Percentiles rank a stretch among this genome's conserved stretches.
Conservation (phyloP, 129 eudicot genomes). For the Mikania micrantha region DNA sequence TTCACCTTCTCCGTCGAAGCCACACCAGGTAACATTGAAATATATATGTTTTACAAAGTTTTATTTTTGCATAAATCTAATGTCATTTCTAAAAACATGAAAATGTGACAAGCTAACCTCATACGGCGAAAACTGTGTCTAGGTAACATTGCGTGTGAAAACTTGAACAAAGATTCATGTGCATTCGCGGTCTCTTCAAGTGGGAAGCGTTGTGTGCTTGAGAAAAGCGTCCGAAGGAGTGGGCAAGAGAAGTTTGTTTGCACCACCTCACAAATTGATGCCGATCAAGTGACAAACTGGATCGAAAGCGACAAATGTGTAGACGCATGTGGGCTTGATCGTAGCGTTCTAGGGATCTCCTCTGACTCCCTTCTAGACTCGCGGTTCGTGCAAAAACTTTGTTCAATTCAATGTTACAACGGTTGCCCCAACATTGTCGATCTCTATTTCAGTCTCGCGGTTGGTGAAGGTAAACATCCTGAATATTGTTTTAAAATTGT, state of each 20-base stretch:
- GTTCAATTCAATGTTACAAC: conserved; percentile 69
- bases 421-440: conserved; percentile 83
- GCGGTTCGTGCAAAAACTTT: conserved; percentile 52
- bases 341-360: conserved; percentile 64
- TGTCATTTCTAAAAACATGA: not conserved
- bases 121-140: not conserved
- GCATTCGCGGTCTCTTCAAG: conserved; percentile 69
- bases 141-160: conserved; percentile 64
- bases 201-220: conserved; percentile 88
- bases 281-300: conserved; percentile 46
- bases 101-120: not conserved
- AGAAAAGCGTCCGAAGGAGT: conserved; percentile 50
- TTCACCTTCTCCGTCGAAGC: conserved; percentile 37
- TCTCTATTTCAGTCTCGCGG: conserved; percentile 87
- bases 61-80: not conserved
- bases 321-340: conserved; percentile 62
- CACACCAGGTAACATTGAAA: conserved; percentile 27
- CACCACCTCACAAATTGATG: conserved; percentile 64
- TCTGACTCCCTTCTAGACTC: conserved; percentile 71
- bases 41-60: not conserved
- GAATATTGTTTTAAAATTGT: too few species aligned
- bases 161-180: conserved; percentile 61
- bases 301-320: conserved; percentile 65
- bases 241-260: conserved; percentile 55
- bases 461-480: conserved; percentile 62